Evolutionary conservation across 768 basidiomycete genomes (phyloP).

Genomic region (Coprinopsis strossmayeri): DNA sequence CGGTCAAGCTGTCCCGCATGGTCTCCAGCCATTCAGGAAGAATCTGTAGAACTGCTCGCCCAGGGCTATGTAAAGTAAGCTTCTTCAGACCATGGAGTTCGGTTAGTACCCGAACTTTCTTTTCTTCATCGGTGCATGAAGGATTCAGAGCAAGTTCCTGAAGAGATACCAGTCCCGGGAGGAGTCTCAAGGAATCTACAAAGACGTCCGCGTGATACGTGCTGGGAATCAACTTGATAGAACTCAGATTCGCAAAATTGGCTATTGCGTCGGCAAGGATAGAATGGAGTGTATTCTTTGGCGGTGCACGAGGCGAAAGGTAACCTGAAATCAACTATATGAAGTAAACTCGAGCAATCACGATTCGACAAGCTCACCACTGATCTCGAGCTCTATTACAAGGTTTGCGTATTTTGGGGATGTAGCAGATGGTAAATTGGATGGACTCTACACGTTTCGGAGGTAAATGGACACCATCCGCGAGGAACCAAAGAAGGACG

Average conservation of each 20-base stretch:
- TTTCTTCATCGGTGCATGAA: conserved; percentile 23
- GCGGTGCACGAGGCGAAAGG: conserved; percentile 14
- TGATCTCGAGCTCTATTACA: conserved; percentile 38
- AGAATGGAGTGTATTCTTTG: conserved; percentile 14
- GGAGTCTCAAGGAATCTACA: conserved; percentile 17
- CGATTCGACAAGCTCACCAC: conserved; percentile 23
- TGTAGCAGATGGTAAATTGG: conserved; percentile 33
- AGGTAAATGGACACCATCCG: conserved; percentile 5
- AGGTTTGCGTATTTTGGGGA: conserved; percentile 31
- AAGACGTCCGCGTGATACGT: conserved; percentile 23
- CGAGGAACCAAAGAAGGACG: background rate
- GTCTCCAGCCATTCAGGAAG: conserved; percentile 38
- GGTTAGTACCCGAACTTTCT: conserved; percentile 20
- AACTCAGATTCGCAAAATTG: conserved; percentile 24
- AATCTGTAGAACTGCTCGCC: conserved; percentile 32
- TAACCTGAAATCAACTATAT: conserved; percentile 11
- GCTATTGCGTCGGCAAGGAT: conserved; percentile 20
- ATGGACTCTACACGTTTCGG: conserved; percentile 21
- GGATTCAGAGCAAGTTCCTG: conserved; percentile 23
- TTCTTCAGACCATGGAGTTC: conserved; percentile 18
- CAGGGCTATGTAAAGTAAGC: conserved; percentile 28
- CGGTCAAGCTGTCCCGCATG: conserved; percentile 26
- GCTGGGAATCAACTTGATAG: conserved; percentile 22
- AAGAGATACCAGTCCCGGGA: conserved; percentile 16
- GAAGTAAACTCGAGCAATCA: background rate